These are phyloP conservation scores for Eucalyptus urophylla DNA, from an alignment of 345 rosid species.

Conservation along the genomic window DNA sequence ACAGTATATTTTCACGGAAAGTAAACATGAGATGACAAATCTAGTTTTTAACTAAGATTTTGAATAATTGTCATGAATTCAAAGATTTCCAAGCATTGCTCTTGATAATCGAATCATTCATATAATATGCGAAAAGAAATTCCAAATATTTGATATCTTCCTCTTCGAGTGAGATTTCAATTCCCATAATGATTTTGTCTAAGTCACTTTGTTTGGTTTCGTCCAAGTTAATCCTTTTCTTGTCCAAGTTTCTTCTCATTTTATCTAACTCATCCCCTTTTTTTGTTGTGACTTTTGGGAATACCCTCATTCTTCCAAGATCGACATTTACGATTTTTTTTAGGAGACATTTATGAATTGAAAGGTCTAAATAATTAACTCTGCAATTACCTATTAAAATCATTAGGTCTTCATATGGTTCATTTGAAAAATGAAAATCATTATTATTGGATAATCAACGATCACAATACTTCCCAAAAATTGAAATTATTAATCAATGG, in stretches of 20 bases:
- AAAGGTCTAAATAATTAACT: not conserved
- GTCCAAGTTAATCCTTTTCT: not conserved
- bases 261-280: not conserved
- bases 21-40: not conserved
- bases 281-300: not conserved
- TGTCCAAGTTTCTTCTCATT: not conserved
- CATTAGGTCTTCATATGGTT: too few species aligned
- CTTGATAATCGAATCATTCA: not conserved
- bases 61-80: not conserved
- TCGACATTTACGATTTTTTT: not conserved
- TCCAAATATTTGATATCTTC: not conserved
- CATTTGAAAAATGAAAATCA: too few species aligned
- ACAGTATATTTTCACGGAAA: not conserved
- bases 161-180: not conserved
- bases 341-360: not conserved
- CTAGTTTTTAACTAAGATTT: not conserved
- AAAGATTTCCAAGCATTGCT: not conserved
- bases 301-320: not conserved
- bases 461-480: too few species aligned
- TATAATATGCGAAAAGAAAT: not conserved
- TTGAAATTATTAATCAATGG: too few species aligned
- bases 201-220: not conserved
- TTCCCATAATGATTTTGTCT: accelerated
- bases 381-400: not conserved
- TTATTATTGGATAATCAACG: not conserved